A percentile compares a stretch with the other conserved stretches of the same genome.
Evolutionary conservation across 2,329 filamentous ascomycete genomes (phyloP).

Genomic region (Lecanosticta acicola): DNA sequence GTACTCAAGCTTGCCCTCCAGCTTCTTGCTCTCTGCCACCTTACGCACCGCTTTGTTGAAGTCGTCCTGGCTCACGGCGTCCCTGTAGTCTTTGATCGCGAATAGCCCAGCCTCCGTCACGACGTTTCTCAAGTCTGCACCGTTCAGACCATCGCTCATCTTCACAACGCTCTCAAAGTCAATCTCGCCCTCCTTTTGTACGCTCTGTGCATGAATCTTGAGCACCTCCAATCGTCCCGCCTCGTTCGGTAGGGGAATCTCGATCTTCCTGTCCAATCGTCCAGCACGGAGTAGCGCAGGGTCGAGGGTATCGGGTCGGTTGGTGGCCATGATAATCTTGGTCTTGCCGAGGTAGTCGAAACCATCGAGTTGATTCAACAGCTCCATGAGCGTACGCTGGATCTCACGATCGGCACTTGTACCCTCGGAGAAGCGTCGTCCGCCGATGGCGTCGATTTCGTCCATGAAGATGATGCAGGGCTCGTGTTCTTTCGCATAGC

Average conservation of each 20-base stretch:
- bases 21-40: conserved; percentile 94
- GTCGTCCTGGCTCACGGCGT: conserved; percentile 94
- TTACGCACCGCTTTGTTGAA: conserved; percentile 99
- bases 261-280: conserved; percentile 93
- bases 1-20: conserved; percentile 96
- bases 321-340: conserved; percentile 99
- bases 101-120: conserved; percentile 96
- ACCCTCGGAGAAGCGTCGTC: conserved; percentile 91
- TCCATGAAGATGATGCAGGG: conserved; percentile 99
- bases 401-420: conserved; percentile 98
- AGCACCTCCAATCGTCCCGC: conserved; percentile 93
- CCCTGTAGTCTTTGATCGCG: conserved; percentile 96
- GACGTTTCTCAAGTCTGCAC: conserved; percentile 93
- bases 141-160: conserved; percentile 98
- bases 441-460: conserved; percentile 98
- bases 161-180: conserved; percentile 99
- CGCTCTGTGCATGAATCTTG: conserved; percentile 89
- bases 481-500: conserved; percentile 98
- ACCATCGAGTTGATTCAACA: conserved; percentile 96
- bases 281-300: conserved; percentile 87
- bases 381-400: conserved; percentile 95
- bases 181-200: conserved; percentile 87
- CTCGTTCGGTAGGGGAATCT: conserved; percentile 95
- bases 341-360: conserved; percentile 99
- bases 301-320: conserved; percentile 92